Evolutionary conservation across 352 stramenopile genomes (phyloP).

Genomic region (Pythium grandisporangium): DNA sequence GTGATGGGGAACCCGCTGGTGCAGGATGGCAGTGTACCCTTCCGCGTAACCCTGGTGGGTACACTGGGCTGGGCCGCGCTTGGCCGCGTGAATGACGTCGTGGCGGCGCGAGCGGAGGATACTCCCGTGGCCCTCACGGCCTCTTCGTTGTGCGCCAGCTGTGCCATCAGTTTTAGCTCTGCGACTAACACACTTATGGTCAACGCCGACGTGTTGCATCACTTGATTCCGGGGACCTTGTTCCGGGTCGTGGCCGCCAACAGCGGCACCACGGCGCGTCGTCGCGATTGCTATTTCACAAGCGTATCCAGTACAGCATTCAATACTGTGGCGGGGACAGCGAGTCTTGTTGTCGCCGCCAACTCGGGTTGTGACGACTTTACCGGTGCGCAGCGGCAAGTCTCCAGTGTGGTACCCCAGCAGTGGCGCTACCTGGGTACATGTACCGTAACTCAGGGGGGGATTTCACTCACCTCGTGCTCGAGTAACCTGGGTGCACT

Average conservation of each 20-base stretch:
- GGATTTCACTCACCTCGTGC: conserved; percentile 24
- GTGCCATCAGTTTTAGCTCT: conserved; percentile 32
- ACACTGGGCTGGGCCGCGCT: conserved; percentile 76
- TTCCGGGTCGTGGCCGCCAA: conserved; percentile 67
- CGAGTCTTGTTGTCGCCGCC: conserved; percentile 31
- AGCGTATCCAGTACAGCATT: conserved; percentile 37
- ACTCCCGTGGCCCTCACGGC: conserved; percentile 33
- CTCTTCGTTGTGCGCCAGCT: conserved; percentile 40
- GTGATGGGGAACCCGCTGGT: conserved; percentile 73
- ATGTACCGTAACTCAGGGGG: conserved; percentile 24
- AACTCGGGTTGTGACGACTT: conserved; percentile 56
- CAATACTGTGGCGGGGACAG: conserved; percentile 4
- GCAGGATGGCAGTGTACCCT: conserved; percentile 72
- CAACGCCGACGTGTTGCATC: conserved; percentile 41
- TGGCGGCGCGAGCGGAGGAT: too few relatives aligned
- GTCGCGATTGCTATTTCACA: conserved; percentile 62
- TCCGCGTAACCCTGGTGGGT: conserved; percentile 81
- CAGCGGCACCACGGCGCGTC: conserved; percentile 32
- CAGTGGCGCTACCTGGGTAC: conserved; percentile 71
- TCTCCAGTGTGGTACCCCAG: conserved; percentile 43
- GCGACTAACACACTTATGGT: conserved; percentile 37
- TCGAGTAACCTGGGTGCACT: conserved; percentile 25
- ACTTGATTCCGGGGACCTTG: conserved; percentile 38
- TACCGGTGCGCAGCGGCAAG: conserved; percentile 17
- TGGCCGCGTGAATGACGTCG: conserved; percentile 82